These are phyloP conservation scores for Ophiocordyceps camponoti-leonardi DNA, from an alignment of 2,329 filamentous ascomycete species.

Conservation along the genomic window DNA sequence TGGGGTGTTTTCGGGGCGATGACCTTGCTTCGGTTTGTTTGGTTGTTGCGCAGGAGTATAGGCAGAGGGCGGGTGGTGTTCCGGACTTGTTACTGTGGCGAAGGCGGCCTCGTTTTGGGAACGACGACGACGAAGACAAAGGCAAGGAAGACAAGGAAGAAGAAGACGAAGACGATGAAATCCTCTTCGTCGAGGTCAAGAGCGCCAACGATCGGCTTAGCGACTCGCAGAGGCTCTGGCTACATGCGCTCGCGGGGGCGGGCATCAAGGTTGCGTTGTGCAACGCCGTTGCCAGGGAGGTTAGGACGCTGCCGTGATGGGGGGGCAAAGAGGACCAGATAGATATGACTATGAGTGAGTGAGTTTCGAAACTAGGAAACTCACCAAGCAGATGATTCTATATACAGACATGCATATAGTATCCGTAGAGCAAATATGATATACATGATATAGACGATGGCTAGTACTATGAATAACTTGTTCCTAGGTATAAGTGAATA, in stretches of 20 bases:
- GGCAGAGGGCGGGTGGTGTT: conserved; percentile 68
- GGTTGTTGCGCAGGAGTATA: conserved; percentile 91
- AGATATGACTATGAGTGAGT: no score
- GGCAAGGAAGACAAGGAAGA: background rate
- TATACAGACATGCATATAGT: no score
- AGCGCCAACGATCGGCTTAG: conserved; percentile 83
- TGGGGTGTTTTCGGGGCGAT: conserved; percentile 58
- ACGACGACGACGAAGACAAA: conserved; percentile 2
- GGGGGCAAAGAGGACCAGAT: no score
- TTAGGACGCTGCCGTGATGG: conserved; percentile 8
- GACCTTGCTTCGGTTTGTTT: conserved; percentile 76
- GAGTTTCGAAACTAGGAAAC: no score
- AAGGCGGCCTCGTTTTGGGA: no score
- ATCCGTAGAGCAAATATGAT: no score
- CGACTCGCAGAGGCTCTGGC: conserved; percentile 93
- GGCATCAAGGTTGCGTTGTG: conserved; percentile 76
- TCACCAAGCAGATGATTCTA: no score
- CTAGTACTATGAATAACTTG: no score
- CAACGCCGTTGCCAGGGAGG: conserved; percentile 39
- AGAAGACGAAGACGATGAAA: conserved; percentile 29
- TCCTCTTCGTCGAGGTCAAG: conserved; percentile 68
- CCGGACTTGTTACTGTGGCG: conserved; percentile 87
- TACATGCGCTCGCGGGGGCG: conserved; percentile 75
- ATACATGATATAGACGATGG: no score
- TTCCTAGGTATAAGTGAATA: no score